Base-by-base conservation (phyloP, 1,284 basidiomycete species). In the Abortiporus biennis region DNA sequence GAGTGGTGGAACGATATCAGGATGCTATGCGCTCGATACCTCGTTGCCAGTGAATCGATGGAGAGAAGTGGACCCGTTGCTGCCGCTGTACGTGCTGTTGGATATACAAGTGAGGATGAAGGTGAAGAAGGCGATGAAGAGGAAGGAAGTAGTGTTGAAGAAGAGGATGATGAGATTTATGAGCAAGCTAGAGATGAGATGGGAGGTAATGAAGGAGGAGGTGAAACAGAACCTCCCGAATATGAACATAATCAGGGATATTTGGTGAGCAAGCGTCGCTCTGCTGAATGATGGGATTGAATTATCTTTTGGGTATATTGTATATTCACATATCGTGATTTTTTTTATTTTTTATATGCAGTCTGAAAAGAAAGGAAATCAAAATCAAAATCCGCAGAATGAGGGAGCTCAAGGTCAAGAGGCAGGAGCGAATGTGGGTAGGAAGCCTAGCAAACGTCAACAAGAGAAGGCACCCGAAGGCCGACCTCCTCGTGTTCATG, bases 1-100 rank as follows among this genome's bases (percentile, higher is more conserved):
- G 95, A 98, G 68, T 97, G 96, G 89, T 99, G 96, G 95, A 98
- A 98, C 65, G 96, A 98, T 64, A 75, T 96, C 43, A 75, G 93
- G 55, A 96, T 98, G 92, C 74, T 99, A 45, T 94, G 91, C 59
- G 93, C 94, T 46, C 74, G 95, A 51, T 99, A 98, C 66, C 78
- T 99, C 44, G 92, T 97, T 43, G 92, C 93, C 39, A 90, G 85
- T 50, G 95, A 98, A 71, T 79, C 85, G 60, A 90, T 98, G 71
- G 92, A 97, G 68, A 74, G 95, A 42, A 84, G 83, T 38, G 95
- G 96, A 3, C 92, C 92, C 8, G 89, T 99, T 15, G 88, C 88
- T 33, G 92, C 92, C 19, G 94, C 93, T 38, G 95, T 99, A 23
- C 75, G 93, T 44, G 76, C 92, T 17, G 92, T 80, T 1, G 94